Percentiles rank a stretch among this genome's conserved stretches.
Conservation (phyloP, 441 rosid genomes). For the Pelargonium citronellum region DNA sequence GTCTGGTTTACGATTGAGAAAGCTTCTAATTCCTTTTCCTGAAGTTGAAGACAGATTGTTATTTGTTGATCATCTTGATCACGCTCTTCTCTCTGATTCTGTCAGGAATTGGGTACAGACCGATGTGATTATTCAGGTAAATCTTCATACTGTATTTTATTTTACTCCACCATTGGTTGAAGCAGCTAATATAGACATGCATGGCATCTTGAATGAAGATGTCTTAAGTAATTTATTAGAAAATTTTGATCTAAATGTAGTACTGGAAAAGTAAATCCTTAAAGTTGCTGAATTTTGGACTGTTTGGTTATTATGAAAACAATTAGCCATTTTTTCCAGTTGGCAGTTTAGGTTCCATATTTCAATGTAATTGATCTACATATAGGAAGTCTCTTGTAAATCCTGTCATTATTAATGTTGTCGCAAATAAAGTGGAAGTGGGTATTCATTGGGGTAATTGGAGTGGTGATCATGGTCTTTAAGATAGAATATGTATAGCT, state of each 20-base stretch:
- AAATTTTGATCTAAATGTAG: not conserved
- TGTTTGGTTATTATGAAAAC: not conserved
- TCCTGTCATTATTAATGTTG: not conserved
- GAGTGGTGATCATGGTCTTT: not conserved
- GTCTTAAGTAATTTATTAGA: not conserved
- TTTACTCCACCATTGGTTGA: slow-evolving; percentile 13
- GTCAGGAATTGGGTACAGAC: slow-evolving; percentile 51
- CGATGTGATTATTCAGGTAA: slow-evolving; percentile 84
- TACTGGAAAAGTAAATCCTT: not conserved
- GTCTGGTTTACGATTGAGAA: slow-evolving; percentile 87
- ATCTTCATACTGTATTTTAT: slow-evolving; percentile 13
- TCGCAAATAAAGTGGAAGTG: not conserved
- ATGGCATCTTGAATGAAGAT: slow-evolving; percentile 1
- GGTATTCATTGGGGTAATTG: not conserved
- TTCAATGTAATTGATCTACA: not conserved
- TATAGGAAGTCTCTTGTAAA: not conserved
- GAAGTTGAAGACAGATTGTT: slow-evolving; percentile 38
- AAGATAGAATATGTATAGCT: not conserved
- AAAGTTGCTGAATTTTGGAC: not conserved
- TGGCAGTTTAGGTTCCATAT: not conserved
- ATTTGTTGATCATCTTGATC: slow-evolving; percentile 86
- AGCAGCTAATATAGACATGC: slow-evolving; percentile 14
- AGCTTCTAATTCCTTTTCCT: slow-evolving; percentile 44
- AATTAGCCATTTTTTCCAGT: not conserved
- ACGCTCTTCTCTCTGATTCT: slow-evolving; percentile 67